Conservation (phyloP, 1,284 basidiomycete species). For the Lentinula novae-zelandiae region DNA sequence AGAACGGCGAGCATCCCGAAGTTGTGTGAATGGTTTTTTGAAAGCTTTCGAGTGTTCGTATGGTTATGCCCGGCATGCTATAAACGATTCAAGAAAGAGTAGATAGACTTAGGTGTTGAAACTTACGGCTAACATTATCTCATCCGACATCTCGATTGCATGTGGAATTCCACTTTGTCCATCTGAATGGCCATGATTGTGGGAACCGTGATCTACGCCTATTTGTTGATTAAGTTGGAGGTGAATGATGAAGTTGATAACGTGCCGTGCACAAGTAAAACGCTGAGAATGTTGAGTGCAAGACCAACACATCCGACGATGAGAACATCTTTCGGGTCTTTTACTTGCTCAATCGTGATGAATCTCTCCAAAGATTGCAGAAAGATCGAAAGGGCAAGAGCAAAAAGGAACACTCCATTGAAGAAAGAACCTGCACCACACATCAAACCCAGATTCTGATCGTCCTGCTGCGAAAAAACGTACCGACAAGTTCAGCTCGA, state of each 20-base stretch:
- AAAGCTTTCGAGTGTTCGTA: constrained; percentile 28
- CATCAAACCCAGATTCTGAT: background rate
- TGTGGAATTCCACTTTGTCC: background rate
- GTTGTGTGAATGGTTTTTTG: constrained; percentile 29
- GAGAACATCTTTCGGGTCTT: constrained; percentile 26
- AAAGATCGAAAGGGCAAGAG: constrained; percentile 43
- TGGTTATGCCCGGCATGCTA: constrained; percentile 45
- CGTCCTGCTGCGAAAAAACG: background rate
- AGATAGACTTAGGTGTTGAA: background rate
- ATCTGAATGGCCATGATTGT: background rate
- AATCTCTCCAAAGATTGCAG: constrained; percentile 47
- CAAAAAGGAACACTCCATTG: constrained; percentile 48
- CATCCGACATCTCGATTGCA: constrained; percentile 6
- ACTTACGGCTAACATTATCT: constrained; percentile 1
- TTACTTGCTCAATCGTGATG: constrained; percentile 35
- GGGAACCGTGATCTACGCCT: constrained; percentile 1
- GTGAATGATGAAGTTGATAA: background rate
- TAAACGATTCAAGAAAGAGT: background rate
- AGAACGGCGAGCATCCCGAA: constrained; percentile 40
- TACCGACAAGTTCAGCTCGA: constrained; percentile 47
- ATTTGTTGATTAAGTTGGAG: too few relatives aligned
- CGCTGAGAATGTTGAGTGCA: constrained; percentile 39
- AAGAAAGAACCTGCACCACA: constrained; percentile 42
- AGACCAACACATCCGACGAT: constrained; percentile 44
- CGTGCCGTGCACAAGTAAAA: constrained; percentile 38